phyloP scores from a whole-genome alignment of 768 basidiomycete species.

The Lentinula lateritia region DNA sequence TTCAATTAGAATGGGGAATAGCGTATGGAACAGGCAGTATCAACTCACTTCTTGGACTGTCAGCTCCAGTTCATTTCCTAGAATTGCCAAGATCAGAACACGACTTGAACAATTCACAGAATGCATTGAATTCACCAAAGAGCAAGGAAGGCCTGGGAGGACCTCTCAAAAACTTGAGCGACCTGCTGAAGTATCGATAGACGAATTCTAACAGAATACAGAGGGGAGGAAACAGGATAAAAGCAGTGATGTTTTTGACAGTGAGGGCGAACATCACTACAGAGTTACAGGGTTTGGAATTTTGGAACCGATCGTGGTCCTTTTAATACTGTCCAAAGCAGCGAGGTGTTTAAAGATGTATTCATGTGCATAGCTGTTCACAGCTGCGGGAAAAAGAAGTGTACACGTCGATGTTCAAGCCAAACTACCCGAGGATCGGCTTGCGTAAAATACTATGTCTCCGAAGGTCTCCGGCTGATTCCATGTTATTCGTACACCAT shows the following conservation, averaged over 20 bases:
- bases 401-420: too few relatives aligned
- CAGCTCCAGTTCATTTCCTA: background rate
- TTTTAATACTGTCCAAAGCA: background rate
- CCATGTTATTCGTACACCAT: background rate
- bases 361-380: background rate
- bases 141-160: background rate
- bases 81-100: background rate
- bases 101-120: background rate
- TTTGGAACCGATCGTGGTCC: background rate
- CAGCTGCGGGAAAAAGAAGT: background rate
- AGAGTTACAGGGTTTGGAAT: background rate
- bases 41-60: constrained; percentile 17
- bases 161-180: background rate
- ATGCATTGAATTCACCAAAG: background rate
- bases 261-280: background rate
- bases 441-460: background rate
- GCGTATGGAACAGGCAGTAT: background rate
- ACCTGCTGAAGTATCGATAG: background rate
- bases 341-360: background rate
- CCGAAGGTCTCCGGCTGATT: background rate
- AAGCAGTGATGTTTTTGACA: background rate
- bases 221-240: background rate
- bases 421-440: background rate
- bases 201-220: background rate
- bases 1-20: background rate